Percentiles rank a stretch among this genome's conserved stretches.
Evolutionary conservation across 805 yeast species (phyloP).

Genomic region (Starmerella cellae): DNA sequence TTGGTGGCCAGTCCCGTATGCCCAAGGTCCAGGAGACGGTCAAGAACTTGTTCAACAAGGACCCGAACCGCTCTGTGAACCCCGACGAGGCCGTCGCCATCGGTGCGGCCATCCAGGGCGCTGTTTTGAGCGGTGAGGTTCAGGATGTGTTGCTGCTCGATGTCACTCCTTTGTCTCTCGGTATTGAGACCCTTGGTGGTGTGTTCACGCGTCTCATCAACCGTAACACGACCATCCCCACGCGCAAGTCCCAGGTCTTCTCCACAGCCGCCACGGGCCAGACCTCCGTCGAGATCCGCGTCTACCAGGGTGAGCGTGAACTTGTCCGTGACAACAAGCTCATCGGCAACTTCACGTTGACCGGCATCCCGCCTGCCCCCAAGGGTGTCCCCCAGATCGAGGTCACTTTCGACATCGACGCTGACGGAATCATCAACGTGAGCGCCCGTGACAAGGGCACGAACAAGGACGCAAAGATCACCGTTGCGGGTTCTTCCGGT

Average conservation of each 20-base stretch:
- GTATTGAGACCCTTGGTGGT: slow-evolving; percentile 97
- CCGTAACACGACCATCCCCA: slow-evolving; percentile 93
- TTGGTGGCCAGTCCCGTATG: slow-evolving; percentile 89
- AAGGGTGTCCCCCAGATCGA: slow-evolving; percentile 91
- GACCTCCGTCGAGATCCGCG: slow-evolving; percentile 93
- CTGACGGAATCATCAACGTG: slow-evolving; percentile 94
- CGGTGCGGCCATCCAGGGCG: slow-evolving; percentile 98
- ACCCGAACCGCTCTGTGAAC: slow-evolving; percentile 83
- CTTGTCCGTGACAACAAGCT: slow-evolving; percentile 94
- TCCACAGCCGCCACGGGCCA: slow-evolving; percentile 94
- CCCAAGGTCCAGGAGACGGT: slow-evolving; percentile 74
- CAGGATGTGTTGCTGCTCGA: slow-evolving; percentile 81
- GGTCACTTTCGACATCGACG: slow-evolving; percentile 91
- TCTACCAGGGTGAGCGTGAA: slow-evolving; percentile 99
- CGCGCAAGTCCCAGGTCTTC: slow-evolving; percentile 91
- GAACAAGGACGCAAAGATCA: slow-evolving; percentile 85
- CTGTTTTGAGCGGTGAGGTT: slow-evolving; percentile 88
- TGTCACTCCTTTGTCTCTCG: slow-evolving; percentile 79
- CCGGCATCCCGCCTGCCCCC: slow-evolving; percentile 93
- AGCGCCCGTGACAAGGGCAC: slow-evolving; percentile 88
- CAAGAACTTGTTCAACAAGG: slow-evolving; percentile 61
- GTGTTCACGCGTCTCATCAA: slow-evolving; percentile 84
- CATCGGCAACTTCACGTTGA: slow-evolving; percentile 88
- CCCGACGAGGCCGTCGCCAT: slow-evolving; percentile 91
- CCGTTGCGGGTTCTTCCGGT: slow-evolving; percentile 94